Percentiles rank a stretch among this genome's conserved stretches.
phyloP scores from a whole-genome alignment of 2,329 filamentous ascomycete genomes.

The Chaetothyriales sp. region DNA sequence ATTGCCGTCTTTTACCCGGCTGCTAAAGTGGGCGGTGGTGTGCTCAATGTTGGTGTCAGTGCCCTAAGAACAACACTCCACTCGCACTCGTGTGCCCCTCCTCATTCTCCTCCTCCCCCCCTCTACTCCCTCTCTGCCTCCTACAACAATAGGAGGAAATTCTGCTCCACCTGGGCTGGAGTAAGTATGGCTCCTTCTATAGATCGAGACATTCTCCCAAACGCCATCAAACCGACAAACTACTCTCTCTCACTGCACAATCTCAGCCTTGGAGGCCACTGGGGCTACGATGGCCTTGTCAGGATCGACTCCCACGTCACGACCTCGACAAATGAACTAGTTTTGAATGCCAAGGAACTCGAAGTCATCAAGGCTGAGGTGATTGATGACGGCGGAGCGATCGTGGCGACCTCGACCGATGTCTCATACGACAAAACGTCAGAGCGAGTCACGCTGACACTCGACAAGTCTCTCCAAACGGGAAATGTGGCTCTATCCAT shows the following conservation, averaged over 20 bases:
- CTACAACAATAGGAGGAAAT: constrained; percentile 9
- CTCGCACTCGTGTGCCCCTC: background rate
- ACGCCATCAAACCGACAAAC: constrained; percentile 60
- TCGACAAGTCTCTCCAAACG: constrained; percentile 55
- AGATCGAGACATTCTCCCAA: constrained; percentile 33
- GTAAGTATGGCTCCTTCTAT: constrained; percentile 26
- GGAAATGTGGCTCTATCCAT: constrained; percentile 53
- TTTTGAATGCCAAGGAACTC: constrained; percentile 74
- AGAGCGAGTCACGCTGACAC: constrained; percentile 67
- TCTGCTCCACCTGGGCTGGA: constrained; percentile 28
- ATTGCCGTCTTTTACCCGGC: background rate
- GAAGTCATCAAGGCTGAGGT: constrained; percentile 56
- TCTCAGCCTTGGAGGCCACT: constrained; percentile 54
- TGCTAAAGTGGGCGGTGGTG: background rate
- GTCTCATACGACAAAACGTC: constrained; percentile 70
- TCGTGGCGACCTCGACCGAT: constrained; percentile 21
- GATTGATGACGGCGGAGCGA: constrained; percentile 35
- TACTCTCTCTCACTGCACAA: constrained; percentile 72
- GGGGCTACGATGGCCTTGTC: constrained; percentile 75
- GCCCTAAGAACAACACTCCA: background rate
- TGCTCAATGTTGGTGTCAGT: background rate
- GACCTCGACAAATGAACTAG: constrained; percentile 57
- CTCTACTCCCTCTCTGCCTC: constrained; percentile 24
- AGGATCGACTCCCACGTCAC: constrained; percentile 62
- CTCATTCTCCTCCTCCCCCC: constrained; percentile 10